Conservation (phyloP, 768 basidiomycete genomes). For the Lyophyllum decastes region DNA sequence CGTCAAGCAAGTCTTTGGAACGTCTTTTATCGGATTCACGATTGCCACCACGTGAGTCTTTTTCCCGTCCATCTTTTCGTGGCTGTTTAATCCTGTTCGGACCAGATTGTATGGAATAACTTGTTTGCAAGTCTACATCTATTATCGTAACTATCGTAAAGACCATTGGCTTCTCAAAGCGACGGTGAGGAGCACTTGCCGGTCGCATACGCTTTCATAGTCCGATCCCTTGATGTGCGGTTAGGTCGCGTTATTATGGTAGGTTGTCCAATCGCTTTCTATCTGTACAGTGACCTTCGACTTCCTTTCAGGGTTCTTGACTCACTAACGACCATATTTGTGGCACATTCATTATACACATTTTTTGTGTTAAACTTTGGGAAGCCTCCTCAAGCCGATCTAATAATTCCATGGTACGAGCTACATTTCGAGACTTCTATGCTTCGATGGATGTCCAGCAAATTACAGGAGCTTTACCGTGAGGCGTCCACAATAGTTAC, state of each 20-base stretch:
- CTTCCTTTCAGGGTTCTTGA: conserved; percentile 3
- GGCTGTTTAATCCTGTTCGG: background rate
- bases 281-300: background rate
- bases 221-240: background rate
- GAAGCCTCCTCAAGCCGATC: background rate
- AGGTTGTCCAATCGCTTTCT: background rate
- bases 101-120: conserved; percentile 10
- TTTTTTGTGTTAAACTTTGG: conserved; percentile 10
- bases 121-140: conserved; percentile 8
- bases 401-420: conserved; percentile 8
- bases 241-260: conserved; percentile 8
- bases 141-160: conserved; percentile 8
- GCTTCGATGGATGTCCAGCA: background rate
- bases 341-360: conserved; percentile 8
- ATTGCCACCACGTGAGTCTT: conserved; percentile 9
- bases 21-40: conserved; percentile 10
- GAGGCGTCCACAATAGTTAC: background rate
- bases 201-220: background rate
- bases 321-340: conserved; percentile 9
- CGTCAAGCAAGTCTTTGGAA: conserved; percentile 8
- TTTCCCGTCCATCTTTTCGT: background rate
- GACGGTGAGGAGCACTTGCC: background rate
- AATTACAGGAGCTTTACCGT: conserved; percentile 9
- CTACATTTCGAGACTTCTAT: background rate
- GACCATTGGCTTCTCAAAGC: background rate